Base-by-base conservation (phyloP, 164 flowering plant genomes). In the Macadamia integrifolia region DNA sequence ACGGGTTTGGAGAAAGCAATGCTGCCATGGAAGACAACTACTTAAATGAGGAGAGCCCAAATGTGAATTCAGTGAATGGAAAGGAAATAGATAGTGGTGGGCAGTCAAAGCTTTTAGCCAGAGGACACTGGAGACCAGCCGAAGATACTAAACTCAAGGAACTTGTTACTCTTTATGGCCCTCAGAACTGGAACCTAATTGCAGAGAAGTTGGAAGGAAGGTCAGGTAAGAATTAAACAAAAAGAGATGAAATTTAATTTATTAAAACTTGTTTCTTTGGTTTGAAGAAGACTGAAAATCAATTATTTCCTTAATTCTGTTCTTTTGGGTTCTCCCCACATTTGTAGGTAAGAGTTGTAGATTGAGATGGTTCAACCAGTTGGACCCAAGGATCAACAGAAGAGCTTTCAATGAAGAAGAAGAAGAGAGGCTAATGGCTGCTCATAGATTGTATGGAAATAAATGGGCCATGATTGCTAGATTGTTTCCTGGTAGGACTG, bases 311-410 rank as follows among this genome's bases (percentile, higher is more conserved):
- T 23, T 23, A 23, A 23, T 23, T 23, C 23, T 23, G 23, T 23
- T 23, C 23, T 49, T 49, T 49, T 14, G 11, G 53, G 57, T n/a
- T 23, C 23, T 23, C 23, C 23, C 23, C 23, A 23, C 23, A 23
- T 23, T 59, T 23, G 11, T 66, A 88, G 93, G 93, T 17, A 88
- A 88, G 78, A 88, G 93, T 69, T 88, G 93, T 62, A 84, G 93
- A 64, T 65, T 86, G 72, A 81, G 93, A 66, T 88, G 93, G 93
- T 88, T 88, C 66, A 88, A 88, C 57, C 57, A 53, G 81, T 73
- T 88, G 71, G 91, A 88, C 65, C 93, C 93, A 44, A 85, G 86
- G 70, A 88, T 88, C 66, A 87, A 86, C 64, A 81, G 89, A 68
- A 85, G 82, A 57, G 89, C 89, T 12, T 88, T 88, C 29, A 83